Conservation (phyloP, 176 grass and related monocot genomes). For the Aegilops umbellulata region DNA sequence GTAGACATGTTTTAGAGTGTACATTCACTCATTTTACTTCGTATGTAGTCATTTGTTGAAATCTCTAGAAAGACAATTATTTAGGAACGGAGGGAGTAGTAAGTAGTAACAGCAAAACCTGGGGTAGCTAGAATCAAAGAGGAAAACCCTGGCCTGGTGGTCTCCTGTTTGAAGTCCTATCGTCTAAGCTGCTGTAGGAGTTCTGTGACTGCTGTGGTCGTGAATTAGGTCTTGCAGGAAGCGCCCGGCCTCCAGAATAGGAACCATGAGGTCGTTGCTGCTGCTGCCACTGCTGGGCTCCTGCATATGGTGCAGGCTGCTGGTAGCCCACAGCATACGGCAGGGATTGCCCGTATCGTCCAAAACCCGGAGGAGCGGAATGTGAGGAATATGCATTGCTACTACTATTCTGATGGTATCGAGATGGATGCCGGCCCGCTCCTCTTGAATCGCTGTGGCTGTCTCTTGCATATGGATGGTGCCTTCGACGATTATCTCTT, state of each 20-base stretch:
- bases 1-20: no score
- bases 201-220: constrained; percentile 49
- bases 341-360: constrained; percentile 32
- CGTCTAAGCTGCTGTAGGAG: constrained; percentile 51
- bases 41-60: no score
- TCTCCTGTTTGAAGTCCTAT: constrained; percentile 55
- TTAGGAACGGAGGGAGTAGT: no score
- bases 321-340: constrained; percentile 36
- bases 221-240: constrained; percentile 40
- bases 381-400: not conserved
- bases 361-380: constrained; percentile 33
- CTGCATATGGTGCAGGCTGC: constrained; percentile 46
- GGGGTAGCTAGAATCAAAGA: constrained; percentile 1
- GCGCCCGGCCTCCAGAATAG: constrained; percentile 30
- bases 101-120: constrained; percentile 17
- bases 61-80: no score
- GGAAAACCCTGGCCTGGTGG: constrained; percentile 42
- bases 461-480: constrained; percentile 36
- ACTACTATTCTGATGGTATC: constrained; percentile 36
- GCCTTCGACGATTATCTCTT: constrained; percentile 39
- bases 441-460: constrained; percentile 34
- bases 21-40: no score
- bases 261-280: constrained; percentile 23
- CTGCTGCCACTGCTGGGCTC: constrained; percentile 48
- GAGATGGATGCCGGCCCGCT: constrained; percentile 23